Base-by-base conservation (phyloP, 2,329 filamentous ascomycete species). In the Grosmannia clavigera region DNA sequence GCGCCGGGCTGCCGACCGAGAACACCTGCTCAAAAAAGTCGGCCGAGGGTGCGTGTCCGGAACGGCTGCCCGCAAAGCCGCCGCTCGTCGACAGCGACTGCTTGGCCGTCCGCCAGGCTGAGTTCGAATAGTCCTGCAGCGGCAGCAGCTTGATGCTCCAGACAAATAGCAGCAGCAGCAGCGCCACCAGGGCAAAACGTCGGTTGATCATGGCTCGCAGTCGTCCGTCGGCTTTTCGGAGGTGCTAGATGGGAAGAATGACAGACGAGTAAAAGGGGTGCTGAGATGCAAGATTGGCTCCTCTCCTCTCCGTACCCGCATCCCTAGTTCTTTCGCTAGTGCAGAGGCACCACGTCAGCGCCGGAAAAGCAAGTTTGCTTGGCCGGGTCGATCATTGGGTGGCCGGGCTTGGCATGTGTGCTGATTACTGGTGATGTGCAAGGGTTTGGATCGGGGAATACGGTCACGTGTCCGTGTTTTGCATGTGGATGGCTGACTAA, bases 11-110 rank as follows among this genome's bases (percentile, higher is more conserved):
- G 16, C 59, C 56, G 57, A 55, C 61, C 4, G 67, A 67, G 58
- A 72, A 72, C 22, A 66, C 67, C 62, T 72, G 70, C 11, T 70
- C 67, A 57, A 70, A 71, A 62, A 69, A 72, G 27, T 50, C 57
- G 27, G 64, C 58, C 12, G 55, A 43, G 1, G 55, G 55, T 14
- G 50, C 2, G 12, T 2, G 7, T 11, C 25, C 50, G 22, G 14
- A 3, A 5, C 19, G 6, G 22, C 12, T 14, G 9, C 22, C 22
- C 22, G 22, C 22, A 22, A 22, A 22, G 22, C 19, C 3, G 48
- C 19, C 10, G 48, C 48, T 9, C n/a, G 48, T 51, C 48, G 11
- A 19, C 31, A 56, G 22, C 5, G 59, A 55, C 12, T 60, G 55
- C 58, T 65, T 66, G 48, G 64, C 64, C n/a, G 62, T 55, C 40